phyloP scores from a whole-genome alignment of 805 yeast species.

The Kodamaea kaohsiungensis region DNA sequence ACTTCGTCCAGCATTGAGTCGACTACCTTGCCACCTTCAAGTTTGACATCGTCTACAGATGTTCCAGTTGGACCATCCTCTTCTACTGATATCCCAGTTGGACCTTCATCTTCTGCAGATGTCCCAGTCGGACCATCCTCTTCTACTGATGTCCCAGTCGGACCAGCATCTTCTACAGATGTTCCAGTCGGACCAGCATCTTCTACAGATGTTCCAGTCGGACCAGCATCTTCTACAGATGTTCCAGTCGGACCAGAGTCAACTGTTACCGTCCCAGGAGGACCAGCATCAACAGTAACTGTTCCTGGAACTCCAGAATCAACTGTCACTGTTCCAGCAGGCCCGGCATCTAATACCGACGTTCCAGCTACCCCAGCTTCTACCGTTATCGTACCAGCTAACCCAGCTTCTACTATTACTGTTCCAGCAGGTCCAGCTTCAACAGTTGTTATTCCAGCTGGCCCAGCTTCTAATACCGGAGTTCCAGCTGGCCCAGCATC shows the following conservation, averaged over 20 bases:
- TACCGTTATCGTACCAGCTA: neutral
- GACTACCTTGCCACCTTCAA: neutral
- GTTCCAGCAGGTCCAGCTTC: neutral
- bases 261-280: neutral
- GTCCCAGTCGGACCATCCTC: conserved; percentile 1
- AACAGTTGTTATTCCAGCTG: neutral
- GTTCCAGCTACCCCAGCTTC: neutral
- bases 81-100: neutral
- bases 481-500: neutral
- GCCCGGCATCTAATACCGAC: neutral
- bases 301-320: neutral
- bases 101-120: neutral
- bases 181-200: neutral
- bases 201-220: neutral
- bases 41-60: neutral
- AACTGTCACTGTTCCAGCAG: neutral
- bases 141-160: neutral
- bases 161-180: neutral
- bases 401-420: neutral
- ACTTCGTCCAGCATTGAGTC: neutral
- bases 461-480: neutral
- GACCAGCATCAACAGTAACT: neutral
- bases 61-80: neutral
- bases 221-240: neutral
- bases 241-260: neutral